Base-by-base conservation (phyloP, 2,329 filamentous ascomycete species). In the Cordyceps cicadae region DNA sequence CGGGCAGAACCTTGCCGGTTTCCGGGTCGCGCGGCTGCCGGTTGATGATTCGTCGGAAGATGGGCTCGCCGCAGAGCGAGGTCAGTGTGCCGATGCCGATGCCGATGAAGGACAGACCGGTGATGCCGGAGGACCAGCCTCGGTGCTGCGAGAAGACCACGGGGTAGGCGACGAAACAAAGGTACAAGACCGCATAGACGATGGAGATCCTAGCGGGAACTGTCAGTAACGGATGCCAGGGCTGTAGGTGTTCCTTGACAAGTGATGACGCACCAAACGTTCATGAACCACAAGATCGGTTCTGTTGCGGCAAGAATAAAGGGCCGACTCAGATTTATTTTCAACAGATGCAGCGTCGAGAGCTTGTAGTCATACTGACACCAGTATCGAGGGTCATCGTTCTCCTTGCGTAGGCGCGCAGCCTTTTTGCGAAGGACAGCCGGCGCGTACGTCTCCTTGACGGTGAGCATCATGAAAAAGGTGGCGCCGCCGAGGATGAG, bases 141-240 rank as follows among this genome's bases (percentile, higher is more conserved):
- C 90, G 87, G 59, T 79, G 69, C 34, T 86, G 76, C 41, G 79
- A 78, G 73, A 92, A 93, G 62, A 93, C 87, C 57, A 92, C 87
- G 0, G 90, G 90, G 70, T 92, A 92, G 21, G 88, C 89, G n/a
- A 92, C 86, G 75, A 95, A 94, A 72, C 89, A 92, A 34, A 94
- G 83, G 68, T 92, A 92, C 1, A 95, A 77, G 29, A 93, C 90
- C 15, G 85, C 88, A 71, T 94, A 94, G 41, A 93, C 83, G 39
- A 93, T 77, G 0, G 87, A 91, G 70, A 91, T 88, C 74, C 84
- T 86, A 39, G 21, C 15, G 26, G 12, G n/a, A 3, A 50, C 55
- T 46, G 17, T 43, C 15, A 37, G 34, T 6, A 43, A 19, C 41
- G 19, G 41, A 17, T n/a, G 15, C 41, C 29, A 29, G 6, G 43